These are phyloP conservation scores for Inga laurina DNA, from an alignment of 306 rosid species.

Conservation along the genomic window DNA sequence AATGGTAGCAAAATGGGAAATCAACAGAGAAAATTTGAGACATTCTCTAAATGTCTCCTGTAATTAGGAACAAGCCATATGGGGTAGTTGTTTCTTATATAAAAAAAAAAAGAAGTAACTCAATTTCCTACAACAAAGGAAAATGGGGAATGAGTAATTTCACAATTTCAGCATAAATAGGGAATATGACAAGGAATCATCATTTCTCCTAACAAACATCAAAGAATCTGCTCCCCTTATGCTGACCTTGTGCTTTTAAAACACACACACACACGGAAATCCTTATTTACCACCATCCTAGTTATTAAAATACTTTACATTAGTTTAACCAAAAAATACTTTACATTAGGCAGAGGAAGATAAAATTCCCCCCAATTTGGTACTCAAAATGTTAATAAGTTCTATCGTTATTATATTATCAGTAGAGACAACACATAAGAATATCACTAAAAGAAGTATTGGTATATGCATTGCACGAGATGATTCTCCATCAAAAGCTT, in stretches of 20 bases:
- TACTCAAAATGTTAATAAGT: no score
- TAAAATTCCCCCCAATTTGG: no score
- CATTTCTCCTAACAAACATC: constrained; percentile 15
- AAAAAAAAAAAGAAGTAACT: constrained; percentile 1
- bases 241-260: neutral
- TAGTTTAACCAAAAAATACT: no score
- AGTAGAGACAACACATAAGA: neutral
- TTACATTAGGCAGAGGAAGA: no score
- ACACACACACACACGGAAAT: neutral
- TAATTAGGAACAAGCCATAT: no score
- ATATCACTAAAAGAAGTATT: neutral
- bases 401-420: no score
- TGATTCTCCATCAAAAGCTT: constrained; percentile 15
- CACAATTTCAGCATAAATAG: neutral
- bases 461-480: neutral
- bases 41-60: no score
- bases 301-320: neutral
- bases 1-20: no score
- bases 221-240: neutral
- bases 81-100: no score
- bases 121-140: constrained; percentile 16
- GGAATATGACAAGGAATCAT: constrained; percentile 1
- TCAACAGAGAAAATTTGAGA: no score
- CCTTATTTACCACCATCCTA: neutral
- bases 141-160: neutral